Base-by-base conservation (phyloP, 179 eudicot genomes). In the Silene vulgaris region DNA sequence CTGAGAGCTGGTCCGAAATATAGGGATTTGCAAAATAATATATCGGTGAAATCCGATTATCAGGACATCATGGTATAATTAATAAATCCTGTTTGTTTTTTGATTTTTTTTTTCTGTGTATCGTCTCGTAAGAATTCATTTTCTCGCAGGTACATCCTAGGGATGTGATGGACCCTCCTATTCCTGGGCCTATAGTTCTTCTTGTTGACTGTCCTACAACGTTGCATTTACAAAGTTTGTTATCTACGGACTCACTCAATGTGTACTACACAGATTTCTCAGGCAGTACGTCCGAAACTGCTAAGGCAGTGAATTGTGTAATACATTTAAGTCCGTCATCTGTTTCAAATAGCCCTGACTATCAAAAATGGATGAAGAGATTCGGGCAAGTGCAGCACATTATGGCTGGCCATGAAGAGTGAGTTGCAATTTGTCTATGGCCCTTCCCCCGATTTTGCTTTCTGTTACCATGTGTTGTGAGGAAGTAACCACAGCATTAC, bases 371-470 rank as follows among this genome's bases (percentile, higher is more conserved):
- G 99, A 92, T 95, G 97, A 81, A 80, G 72, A 88, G 87, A 86
- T 95, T 95, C 78, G 86, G 86, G n/a, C 82, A 74, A 26, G 88
- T 88, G 32, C 90, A 88, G 65, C 99, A 95, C 82, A 87, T 95
- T 62, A 84, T 92, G 92, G 91, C 99, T 72, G 99, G 99, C 75
- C 97, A 95, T 88, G 89, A 90, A 86, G 60, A 79, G 97, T 92
- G 75, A 74, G 93, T 86, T 79, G 45, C 60, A 4, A 54, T 19
- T 43, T 63, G 59, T 35, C 35, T 30, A 17, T 56, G 45, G 29
- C 9, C 48, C 16, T 76, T 61, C 17, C 61, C 50, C 45, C 1
- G 4, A 1, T 19, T 45, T 54, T 59, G 43, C 37, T 57, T 4
- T 69, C 9, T 67, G 29, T 9, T 60, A 13, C 67, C 69, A 59